Base-by-base conservation (phyloP, 2,329 filamentous ascomycete species). In the Incumbomyces lentus region DNA sequence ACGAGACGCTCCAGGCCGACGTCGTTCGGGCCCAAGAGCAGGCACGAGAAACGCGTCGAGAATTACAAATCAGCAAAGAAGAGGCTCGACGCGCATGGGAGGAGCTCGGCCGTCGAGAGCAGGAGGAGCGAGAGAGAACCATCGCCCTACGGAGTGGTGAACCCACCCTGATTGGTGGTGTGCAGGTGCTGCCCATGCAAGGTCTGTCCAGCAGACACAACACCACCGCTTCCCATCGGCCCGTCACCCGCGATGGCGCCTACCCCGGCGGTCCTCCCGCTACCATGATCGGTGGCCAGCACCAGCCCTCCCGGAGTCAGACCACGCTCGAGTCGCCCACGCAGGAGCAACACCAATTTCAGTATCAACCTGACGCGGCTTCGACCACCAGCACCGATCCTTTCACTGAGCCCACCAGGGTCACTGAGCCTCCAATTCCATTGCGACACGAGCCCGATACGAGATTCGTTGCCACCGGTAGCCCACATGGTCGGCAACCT, bases 11-110 rank as follows among this genome's bases (percentile, higher is more conserved):
- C 32, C 80, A 86, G 52, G 74, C 76, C 8, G 84, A 86, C 46
- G 85, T 81, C 55, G 68, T 71, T 32, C 80, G 79, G 59, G 76
- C 80, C 0, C 82, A 93, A 55, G 86, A 86, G 59, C 74, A 87
- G 56, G 76, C 94, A n/a, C 73, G 75, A 13, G 92, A 96, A 64
- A 88, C 95, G 84, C 84, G 84, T 57, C 86, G 92, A 52, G 92
- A 98, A 66, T 73, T 96, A 33, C 78, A 84, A 58, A 98, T 98
- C 51, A 93, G 89, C 33, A 95, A 95, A 61, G 90, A 95, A 57
- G 92, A 98, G 65, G 90, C 92, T 7, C 81, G 90, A 31, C 79
- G 92, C 48, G 92, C 92, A 1, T 98, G 92, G 92, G 92, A 98
- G 68, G 92, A 96, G 65, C 78, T 98, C 1, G 92, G 92, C 18